A percentile compares a stretch with the other conserved stretches of the same genome.
Conservation (phyloP, 148 eudicot species). For the Diospyros kaki region DNA sequence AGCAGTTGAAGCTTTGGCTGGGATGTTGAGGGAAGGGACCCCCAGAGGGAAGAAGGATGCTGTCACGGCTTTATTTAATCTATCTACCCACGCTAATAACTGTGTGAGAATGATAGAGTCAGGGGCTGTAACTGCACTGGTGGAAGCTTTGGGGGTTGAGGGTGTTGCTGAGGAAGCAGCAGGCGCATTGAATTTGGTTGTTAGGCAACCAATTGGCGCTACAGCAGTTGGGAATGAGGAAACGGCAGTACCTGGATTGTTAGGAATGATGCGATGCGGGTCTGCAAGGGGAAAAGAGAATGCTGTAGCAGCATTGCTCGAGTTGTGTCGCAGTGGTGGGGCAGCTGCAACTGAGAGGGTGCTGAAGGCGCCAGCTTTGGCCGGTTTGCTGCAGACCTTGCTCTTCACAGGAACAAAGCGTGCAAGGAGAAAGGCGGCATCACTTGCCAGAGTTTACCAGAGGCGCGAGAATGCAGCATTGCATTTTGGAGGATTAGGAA, state of each 20-base stretch:
- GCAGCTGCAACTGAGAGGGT: conserved; percentile 56
- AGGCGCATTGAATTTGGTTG: conserved; percentile 70
- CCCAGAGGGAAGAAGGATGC: conserved; percentile 82
- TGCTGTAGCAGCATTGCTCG: conserved; percentile 86
- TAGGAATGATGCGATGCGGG: conserved; percentile 70
- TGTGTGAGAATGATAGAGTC: conserved; percentile 51
- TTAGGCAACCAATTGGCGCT: conserved; percentile 69
- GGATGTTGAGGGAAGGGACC: conserved; percentile 57
- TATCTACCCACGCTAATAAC: conserved; percentile 63
- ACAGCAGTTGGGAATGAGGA: conserved; percentile 70
- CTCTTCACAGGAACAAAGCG: conserved; percentile 87
- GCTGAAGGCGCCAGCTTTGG: conserved; percentile 64
- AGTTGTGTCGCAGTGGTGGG: conserved; percentile 75
- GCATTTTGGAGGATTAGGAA: conserved; percentile 48
- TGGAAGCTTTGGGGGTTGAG: conserved; percentile 51
- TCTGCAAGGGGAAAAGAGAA: conserved; percentile 85
- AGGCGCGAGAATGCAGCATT: conserved; percentile 50
- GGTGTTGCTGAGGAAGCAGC: conserved; percentile 83
- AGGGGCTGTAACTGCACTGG: conserved; percentile 59
- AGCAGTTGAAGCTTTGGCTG: conserved; percentile 64
- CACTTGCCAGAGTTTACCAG: conserved; percentile 83
- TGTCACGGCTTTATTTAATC: conserved; percentile 73
- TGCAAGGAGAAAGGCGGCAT: conserved; percentile 89
- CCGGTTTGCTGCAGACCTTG: conserved; percentile 53
- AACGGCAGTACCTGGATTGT: conserved; percentile 50